A percentile compares a stretch with the other conserved stretches of the same genome.
phyloP scores from a whole-genome alignment of 805 yeast species.

The Ogataea degrootiae region DNA sequence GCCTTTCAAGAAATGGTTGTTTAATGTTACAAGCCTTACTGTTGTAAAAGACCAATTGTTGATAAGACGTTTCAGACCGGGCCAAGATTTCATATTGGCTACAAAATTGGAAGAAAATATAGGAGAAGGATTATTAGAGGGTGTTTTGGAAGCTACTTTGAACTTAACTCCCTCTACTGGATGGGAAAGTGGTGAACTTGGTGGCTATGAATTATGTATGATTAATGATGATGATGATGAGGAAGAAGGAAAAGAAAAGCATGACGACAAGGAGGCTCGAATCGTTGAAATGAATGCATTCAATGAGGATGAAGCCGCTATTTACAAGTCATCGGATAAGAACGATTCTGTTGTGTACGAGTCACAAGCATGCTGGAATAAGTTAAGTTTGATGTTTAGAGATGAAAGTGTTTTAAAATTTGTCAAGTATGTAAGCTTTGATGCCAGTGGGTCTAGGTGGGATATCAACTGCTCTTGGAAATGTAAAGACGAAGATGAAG shows the following conservation, averaged over 20 bases:
- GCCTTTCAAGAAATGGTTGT: slow-evolving; percentile 68
- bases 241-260: slow-evolving; percentile 38
- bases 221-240: slow-evolving; percentile 43
- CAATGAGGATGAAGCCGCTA: slow-evolving; percentile 75
- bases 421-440: slow-evolving; percentile 83
- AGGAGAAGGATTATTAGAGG: slow-evolving; percentile 41
- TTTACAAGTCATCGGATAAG: slow-evolving; percentile 60
- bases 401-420: slow-evolving; percentile 87
- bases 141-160: slow-evolving; percentile 72
- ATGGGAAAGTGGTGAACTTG: slow-evolving; percentile 87
- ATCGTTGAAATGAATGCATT: slow-evolving; percentile 20
- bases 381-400: slow-evolving; percentile 67
- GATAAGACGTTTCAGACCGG: slow-evolving; percentile 89
- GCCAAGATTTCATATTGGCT: slow-evolving; percentile 89
- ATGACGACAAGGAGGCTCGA: slow-evolving; percentile 26
- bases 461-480: slow-evolving; percentile 82
- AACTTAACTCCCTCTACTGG: slow-evolving; percentile 75
- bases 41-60: slow-evolving; percentile 64
- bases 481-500: slow-evolving; percentile 46
- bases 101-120: slow-evolving; percentile 39
- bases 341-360: slow-evolving; percentile 77
- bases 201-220: slow-evolving; percentile 95
- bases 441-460: slow-evolving; percentile 91
- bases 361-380: slow-evolving; percentile 80
- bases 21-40: slow-evolving; percentile 53